Conservation (phyloP, 306 rosid species). For the Lotus japonicus region DNA sequence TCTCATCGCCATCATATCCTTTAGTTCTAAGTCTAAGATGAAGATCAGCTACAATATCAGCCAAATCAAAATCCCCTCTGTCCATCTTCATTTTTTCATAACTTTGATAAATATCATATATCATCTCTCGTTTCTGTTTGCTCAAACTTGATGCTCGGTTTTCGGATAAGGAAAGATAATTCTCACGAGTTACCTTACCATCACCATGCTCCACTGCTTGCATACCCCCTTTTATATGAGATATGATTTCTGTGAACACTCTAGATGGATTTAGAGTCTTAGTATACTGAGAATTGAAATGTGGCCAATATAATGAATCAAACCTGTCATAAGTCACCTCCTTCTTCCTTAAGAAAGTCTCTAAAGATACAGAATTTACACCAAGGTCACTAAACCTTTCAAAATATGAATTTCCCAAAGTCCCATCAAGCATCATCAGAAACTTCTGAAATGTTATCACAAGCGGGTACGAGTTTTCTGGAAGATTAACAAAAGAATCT, state of each 20-base stretch:
- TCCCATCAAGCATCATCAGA: constrained; percentile 71
- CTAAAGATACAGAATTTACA: constrained; percentile 40
- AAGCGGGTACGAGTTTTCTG: constrained; percentile 43
- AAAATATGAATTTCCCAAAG: constrained; percentile 53
- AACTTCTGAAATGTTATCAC: constrained; percentile 62
- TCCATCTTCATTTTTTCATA: constrained; percentile 53
- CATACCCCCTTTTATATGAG: constrained; percentile 56
- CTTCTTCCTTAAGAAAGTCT: constrained; percentile 37
- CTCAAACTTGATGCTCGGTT: constrained; percentile 33
- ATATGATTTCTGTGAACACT: constrained; percentile 60
- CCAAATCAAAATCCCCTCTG: constrained; percentile 52
- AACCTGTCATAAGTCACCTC: constrained; percentile 61
- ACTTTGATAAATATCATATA: constrained; percentile 38
- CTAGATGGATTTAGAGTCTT: constrained; percentile 46
- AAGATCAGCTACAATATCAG: constrained; percentile 51
- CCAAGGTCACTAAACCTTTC: constrained; percentile 38
- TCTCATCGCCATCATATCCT: constrained; percentile 33
- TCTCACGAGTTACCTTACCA: constrained; percentile 40
- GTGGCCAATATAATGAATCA: constrained; percentile 61
- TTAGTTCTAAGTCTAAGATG: constrained; percentile 34
- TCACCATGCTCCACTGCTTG: constrained; percentile 26
- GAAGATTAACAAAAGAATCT: constrained; percentile 46
- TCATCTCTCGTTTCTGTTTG: constrained; percentile 25
- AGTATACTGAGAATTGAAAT: constrained; percentile 38
- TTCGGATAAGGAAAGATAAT: constrained; percentile 35